Percentiles rank a stretch among this genome's conserved stretches.
Conservation (phyloP, 2,329 filamentous ascomycete genomes). For the Graphilbum fragrans region DNA sequence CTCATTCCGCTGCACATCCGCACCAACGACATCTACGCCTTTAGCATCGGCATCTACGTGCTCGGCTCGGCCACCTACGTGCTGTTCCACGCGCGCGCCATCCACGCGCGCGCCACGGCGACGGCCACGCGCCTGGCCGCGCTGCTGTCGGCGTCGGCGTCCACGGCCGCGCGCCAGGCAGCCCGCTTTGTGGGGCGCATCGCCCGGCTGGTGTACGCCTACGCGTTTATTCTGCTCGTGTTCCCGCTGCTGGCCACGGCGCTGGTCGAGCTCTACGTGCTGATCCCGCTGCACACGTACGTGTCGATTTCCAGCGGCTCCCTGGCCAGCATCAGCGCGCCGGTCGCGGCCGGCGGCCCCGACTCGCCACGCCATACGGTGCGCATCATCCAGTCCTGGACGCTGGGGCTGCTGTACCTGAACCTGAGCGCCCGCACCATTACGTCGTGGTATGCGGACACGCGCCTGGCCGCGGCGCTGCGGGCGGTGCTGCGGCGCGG, state of each 20-base stretch:
- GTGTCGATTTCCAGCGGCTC: slow-evolving; percentile 27
- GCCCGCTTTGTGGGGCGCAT: slow-evolving; percentile 18
- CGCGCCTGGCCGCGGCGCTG: slow-evolving; percentile 62
- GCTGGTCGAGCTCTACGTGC: slow-evolving; percentile 76
- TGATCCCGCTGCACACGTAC: slow-evolving; percentile 78
- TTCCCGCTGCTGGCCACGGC: slow-evolving; percentile 72
- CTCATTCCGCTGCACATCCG: slow-evolving; percentile 59
- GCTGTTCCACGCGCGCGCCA: slow-evolving; percentile 34
- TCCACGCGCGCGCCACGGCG: slow-evolving; percentile 19
- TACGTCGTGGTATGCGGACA: slow-evolving; percentile 53
- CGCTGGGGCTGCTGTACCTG: slow-evolving; percentile 78
- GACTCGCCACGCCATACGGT: slow-evolving; percentile 50
- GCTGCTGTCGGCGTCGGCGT: slow-evolving; percentile 14
- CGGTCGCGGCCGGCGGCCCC: slow-evolving; percentile 14
- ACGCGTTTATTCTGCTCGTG: slow-evolving; percentile 60
- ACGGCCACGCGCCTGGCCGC: slow-evolving; percentile 16
- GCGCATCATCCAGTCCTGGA: slow-evolving; percentile 88
- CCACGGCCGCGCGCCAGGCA: slow-evolving; percentile 18
- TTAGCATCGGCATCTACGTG: slow-evolving; percentile 79
- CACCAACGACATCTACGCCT: slow-evolving; percentile 93
- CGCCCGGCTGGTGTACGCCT: slow-evolving; percentile 56
- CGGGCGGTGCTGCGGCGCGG: slow-evolving; percentile 62
- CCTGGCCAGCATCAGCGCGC: neutral
- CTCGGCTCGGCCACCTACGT: slow-evolving; percentile 58
- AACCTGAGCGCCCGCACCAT: slow-evolving; percentile 65